Percentiles rank a stretch among this genome's conserved stretches.
phyloP scores from a whole-genome alignment of 1,284 basidiomycete species.

The Lentinula novae-zelandiae region DNA sequence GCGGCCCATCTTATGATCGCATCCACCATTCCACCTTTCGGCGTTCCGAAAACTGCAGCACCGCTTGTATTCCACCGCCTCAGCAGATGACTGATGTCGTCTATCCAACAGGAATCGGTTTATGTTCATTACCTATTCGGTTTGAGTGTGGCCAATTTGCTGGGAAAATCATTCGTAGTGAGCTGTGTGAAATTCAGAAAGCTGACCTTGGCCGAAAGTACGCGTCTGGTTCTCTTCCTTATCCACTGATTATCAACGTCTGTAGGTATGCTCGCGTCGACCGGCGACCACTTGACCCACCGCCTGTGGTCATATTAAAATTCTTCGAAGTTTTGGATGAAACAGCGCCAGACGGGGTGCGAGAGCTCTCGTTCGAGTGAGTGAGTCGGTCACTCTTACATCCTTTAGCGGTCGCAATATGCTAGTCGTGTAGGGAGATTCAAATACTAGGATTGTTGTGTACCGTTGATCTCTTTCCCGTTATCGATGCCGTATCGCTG shows the following conservation, averaged over 20 bases:
- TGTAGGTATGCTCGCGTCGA: slow-evolving; percentile 37
- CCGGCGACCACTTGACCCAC: slow-evolving; percentile 32
- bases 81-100: slow-evolving; percentile 2
- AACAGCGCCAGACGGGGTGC: slow-evolving; percentile 16
- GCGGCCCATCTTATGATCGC: not conserved
- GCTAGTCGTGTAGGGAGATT: slow-evolving; percentile 32
- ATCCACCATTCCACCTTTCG: not conserved
- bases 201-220: slow-evolving; percentile 17
- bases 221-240: not conserved
- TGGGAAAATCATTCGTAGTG: slow-evolving; percentile 54
- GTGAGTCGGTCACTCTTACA: slow-evolving; percentile 21
- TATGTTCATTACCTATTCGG: slow-evolving; percentile 41
- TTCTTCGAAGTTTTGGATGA: slow-evolving; percentile 25
- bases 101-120: slow-evolving; percentile 9
- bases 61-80: not conserved
- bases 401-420: slow-evolving; percentile 1
- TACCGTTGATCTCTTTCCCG: slow-evolving; percentile 60
- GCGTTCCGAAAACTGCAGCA: not conserved
- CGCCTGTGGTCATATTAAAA: slow-evolving; percentile 35
- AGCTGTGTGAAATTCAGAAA: slow-evolving; percentile 46
- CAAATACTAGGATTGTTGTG: slow-evolving; percentile 55
- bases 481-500: slow-evolving; percentile 27
- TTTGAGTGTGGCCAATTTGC: slow-evolving; percentile 58
- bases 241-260: not conserved
- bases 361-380: slow-evolving; percentile 36